These are phyloP conservation scores for Helichrysum umbraculigerum DNA, from an alignment of 129 eudicot genomes.

Conservation along the genomic window DNA sequence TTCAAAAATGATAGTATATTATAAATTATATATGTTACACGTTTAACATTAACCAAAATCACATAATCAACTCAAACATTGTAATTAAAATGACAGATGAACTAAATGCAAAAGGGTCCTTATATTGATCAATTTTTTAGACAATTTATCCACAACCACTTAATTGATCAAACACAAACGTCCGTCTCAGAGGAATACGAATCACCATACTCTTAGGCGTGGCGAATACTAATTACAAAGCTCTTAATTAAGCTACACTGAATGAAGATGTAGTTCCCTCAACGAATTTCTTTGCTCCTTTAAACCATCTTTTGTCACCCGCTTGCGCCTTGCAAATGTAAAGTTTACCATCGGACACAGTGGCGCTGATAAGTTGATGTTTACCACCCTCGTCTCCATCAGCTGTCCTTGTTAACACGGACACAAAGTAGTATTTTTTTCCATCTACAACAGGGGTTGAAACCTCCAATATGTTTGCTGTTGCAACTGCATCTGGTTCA, in stretches of 20 bases:
- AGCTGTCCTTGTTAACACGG: conserved; percentile 90
- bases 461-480: conserved; percentile 85
- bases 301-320: conserved; percentile 97
- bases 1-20: not conserved
- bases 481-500: conserved; percentile 82
- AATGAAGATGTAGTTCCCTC: conserved; percentile 72
- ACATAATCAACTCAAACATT: conserved; percentile 1
- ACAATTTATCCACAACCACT: conserved; percentile 40
- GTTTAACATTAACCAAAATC: not conserved
- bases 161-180: conserved; percentile 27
- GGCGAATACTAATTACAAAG: conserved; percentile 42
- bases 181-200: conserved; percentile 15
- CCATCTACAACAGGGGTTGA: conserved; percentile 64
- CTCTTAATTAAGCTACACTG: conserved; percentile 61
- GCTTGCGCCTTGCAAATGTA: conserved; percentile 94
- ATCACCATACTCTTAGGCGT: conserved; percentile 31
- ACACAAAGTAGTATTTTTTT: conserved; percentile 61
- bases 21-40: not conserved
- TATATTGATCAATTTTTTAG: conserved; percentile 33
- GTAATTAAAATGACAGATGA: not conserved
- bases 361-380: conserved; percentile 76
- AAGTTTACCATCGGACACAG: conserved; percentile 66
- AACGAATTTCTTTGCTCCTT: conserved; percentile 82
- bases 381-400: conserved; percentile 99
- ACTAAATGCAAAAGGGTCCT: conserved; percentile 24